Percentiles rank a stretch among this genome's conserved stretches.
These are phyloP conservation scores for Dactylonectria macrodidyma DNA, from an alignment of 2,329 filamentous ascomycete species.

Conservation along the genomic window DNA sequence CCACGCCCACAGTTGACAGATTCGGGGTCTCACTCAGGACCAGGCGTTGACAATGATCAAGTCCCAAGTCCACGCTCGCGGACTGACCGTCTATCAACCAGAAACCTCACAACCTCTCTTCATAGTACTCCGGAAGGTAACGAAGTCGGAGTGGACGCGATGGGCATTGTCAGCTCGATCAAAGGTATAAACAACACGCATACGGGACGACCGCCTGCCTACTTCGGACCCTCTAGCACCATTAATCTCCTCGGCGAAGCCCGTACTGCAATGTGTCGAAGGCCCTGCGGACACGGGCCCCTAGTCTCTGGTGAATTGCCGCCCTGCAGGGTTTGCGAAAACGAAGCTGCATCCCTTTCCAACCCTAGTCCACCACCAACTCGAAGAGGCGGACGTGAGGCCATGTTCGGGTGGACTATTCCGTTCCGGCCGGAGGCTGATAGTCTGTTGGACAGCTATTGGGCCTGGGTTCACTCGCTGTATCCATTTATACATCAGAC, in stretches of 20 bases:
- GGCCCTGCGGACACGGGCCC: background rate
- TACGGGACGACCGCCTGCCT: background rate
- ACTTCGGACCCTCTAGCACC: background rate
- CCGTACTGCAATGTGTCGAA: background rate
- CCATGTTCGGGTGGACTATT: background rate
- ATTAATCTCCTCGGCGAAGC: background rate
- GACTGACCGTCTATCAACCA: background rate
- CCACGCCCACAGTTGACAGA: background rate
- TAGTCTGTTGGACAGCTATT: constrained; percentile 2
- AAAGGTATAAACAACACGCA: background rate
- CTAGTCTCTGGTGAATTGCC: background rate
- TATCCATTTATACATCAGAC: constrained; percentile 2
- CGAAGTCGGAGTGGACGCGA: background rate
- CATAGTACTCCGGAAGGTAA: background rate
- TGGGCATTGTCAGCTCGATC: background rate
- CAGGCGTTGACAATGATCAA: background rate
- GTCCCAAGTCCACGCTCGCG: background rate
- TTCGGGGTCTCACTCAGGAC: background rate
- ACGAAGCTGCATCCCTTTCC: background rate
- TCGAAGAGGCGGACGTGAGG: background rate
- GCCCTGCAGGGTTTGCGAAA: background rate
- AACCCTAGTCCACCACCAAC: background rate
- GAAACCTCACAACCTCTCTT: background rate
- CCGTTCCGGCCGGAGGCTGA: background rate
- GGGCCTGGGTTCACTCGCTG: background rate